A percentile compares a stretch with the other conserved stretches of the same genome.
phyloP scores from a whole-genome alignment of 73 alveolate species.

The Symbiodinium natans region DNA sequence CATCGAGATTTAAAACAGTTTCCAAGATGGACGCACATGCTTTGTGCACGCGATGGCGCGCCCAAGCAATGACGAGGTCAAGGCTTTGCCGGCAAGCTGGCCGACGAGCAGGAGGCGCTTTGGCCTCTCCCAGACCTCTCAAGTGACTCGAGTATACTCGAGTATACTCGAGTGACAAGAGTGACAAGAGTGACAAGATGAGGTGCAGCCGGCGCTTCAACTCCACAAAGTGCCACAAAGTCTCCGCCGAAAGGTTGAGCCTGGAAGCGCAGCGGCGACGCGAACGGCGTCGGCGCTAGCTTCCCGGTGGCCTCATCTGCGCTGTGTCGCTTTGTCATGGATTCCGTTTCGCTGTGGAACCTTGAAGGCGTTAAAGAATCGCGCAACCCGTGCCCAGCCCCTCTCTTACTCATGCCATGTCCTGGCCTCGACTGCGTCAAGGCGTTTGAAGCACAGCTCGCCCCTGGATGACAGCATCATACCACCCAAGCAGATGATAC shows the following conservation, averaged over 20 bases:
- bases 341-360: too few species aligned
- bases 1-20: too few species aligned
- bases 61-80: neutral
- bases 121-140: neutral
- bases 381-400: too few species aligned
- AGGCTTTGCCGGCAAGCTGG: constrained; percentile 2
- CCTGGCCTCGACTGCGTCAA: neutral
- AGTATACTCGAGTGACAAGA: neutral
- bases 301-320: neutral
- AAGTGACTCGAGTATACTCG: neutral
- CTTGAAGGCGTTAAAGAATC: too few species aligned
- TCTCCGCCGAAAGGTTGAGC: neutral
- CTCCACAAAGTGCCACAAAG: neutral
- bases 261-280: constrained; percentile 19
- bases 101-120: constrained; percentile 18
- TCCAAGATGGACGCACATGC: neutral
- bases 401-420: too few species aligned
- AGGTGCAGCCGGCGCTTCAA: too few species aligned
- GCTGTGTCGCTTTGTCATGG: too few species aligned
- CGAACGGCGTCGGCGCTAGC: constrained; percentile 27
- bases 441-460: constrained; percentile 5
- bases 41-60: neutral
- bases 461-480: neutral
- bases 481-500: too few species aligned
- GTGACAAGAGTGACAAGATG: neutral